Percentiles rank a stretch among this genome's conserved stretches.
phyloP scores from a whole-genome alignment of 1,139 yeast genomes.

The Arxiozyma telluris region DNA sequence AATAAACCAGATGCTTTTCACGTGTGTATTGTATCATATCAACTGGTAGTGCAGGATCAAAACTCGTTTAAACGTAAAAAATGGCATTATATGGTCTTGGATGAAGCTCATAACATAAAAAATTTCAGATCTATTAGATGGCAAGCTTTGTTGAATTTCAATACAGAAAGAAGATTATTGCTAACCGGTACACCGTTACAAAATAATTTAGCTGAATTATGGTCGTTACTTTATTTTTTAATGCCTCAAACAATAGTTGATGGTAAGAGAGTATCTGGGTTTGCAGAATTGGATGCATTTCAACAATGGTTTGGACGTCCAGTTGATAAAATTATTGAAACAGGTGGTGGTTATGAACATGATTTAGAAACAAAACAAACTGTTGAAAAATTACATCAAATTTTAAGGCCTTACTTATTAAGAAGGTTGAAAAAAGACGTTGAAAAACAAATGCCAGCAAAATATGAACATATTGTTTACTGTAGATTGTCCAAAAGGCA shows the following conservation, averaged over 20 bases:
- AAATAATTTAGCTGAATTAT: constrained; percentile 81
- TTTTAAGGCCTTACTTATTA: constrained; percentile 80
- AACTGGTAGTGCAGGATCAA: constrained; percentile 92
- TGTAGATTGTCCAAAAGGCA: constrained; percentile 92
- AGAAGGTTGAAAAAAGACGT: constrained; percentile 94
- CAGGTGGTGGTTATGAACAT: constrained; percentile 44
- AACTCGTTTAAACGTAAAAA: constrained; percentile 83
- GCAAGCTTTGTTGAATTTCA: constrained; percentile 91
- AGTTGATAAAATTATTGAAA: constrained; percentile 83
- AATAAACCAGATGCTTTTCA: constrained; percentile 93
- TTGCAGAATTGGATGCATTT: constrained; percentile 90
- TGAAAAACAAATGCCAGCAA: constrained; percentile 98
- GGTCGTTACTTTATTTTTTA: constrained; percentile 87
- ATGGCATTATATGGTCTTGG: constrained; percentile 95
- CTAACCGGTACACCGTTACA: constrained; percentile 95
- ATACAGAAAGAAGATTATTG: constrained; percentile 76
- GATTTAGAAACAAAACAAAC: constrained; percentile 72
- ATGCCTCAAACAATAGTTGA: constrained; percentile 61
- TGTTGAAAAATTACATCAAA: constrained; percentile 84
- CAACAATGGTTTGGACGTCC: constrained; percentile 99
- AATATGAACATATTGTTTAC: constrained; percentile 87
- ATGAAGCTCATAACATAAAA: constrained; percentile 97
- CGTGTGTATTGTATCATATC: constrained; percentile 94
- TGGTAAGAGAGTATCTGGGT: constrained; percentile 62
- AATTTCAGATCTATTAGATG: constrained; percentile 93